Base-by-base conservation (phyloP, 2,329 filamentous ascomycete species). In the Phyllosticta citrichinensis region DNA sequence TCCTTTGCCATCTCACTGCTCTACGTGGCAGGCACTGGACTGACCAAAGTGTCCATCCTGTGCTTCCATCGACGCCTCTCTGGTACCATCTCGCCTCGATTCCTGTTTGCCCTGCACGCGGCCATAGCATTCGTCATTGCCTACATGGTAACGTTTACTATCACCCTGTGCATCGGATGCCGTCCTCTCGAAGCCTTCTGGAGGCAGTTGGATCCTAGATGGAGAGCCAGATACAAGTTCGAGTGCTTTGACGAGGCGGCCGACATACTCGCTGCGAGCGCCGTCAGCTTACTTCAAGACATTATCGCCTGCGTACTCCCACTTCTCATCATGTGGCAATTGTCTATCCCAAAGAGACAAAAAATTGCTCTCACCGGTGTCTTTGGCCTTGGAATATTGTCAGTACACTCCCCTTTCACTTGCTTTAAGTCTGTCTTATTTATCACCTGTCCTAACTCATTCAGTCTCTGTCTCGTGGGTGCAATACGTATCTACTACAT, bases 321-420 rank as follows among this genome's bases (percentile, higher is more conserved):
- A 0, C 67, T 76, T 11, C 69, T 79, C 22, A 71, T 80, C 30
- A 74, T 79, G 6, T 71, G 74, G 68, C 74, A 76, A n/a, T 68
- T 80, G 5, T 70, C 74, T 27, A 72, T 80, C 50, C 70, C 75
- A 3, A 66, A 61, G 17, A 68, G 71, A 19, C 77, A 80, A 64
- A 79, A 77, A 66, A 61, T 77, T 25, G 75, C 72, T 0, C 66
- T 78, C 5, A 75, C 77, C 52, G 74, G 76, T 52, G 72, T 80
- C 65, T 72, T 76, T 69, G 75, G 68, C 5, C 62, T 77, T 8
- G 75, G 78, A 1, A 68, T 79, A 4, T 68, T 80, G 71, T 76
- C 62, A 66, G 67, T 67, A 11, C 19, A 33, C 17, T 11, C n/a
- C 27, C 24, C 47, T 51, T 1, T 9, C 8, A n/a, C 52, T 10